Conservation (phyloP, 805 yeast genomes). For the Lipomyces sp. region DNA sequence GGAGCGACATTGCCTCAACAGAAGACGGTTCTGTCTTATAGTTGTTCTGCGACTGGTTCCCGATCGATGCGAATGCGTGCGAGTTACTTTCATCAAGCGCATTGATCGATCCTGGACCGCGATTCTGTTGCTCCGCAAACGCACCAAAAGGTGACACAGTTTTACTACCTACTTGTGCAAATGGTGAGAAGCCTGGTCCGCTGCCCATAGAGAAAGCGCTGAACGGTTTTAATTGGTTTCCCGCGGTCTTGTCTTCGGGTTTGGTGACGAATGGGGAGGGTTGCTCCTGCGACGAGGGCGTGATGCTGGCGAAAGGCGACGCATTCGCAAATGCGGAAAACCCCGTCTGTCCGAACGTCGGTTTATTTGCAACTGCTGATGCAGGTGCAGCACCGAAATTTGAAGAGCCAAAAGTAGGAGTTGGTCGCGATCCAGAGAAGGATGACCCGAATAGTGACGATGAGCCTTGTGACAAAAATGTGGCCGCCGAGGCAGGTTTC, state of each 20-base stretch:
- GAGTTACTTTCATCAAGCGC: neutral
- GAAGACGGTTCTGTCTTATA: neutral
- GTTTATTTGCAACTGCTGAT: neutral
- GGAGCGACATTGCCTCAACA: neutral
- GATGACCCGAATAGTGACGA: neutral
- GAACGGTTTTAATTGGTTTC: neutral
- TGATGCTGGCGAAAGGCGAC: conserved; percentile 9
- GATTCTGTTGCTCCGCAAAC: conserved; percentile 2
- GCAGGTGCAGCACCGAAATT: conserved; percentile 19
- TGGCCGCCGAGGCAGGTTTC: conserved; percentile 7
- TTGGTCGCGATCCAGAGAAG: neutral
- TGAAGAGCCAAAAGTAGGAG: conserved; percentile 21
- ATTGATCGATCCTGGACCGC: neutral
- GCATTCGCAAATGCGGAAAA: conserved; percentile 16
- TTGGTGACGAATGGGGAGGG: neutral
- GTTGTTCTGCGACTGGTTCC: neutral
- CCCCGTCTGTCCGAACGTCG: conserved; percentile 10
- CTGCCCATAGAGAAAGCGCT: neutral
- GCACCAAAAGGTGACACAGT: conserved; percentile 8
- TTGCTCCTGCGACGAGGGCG: neutral
- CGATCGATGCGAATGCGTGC: neutral
- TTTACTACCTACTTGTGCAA: neutral
- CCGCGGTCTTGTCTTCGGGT: conserved; percentile 1
- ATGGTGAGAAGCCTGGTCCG: neutral
- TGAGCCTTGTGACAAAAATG: conserved; percentile 1